Evolutionary conservation across 495 filamentous ascomycete genomes (phyloP), one percentile per base, ranked within the genome.

Genomic region (Tuber brumale): DNA sequence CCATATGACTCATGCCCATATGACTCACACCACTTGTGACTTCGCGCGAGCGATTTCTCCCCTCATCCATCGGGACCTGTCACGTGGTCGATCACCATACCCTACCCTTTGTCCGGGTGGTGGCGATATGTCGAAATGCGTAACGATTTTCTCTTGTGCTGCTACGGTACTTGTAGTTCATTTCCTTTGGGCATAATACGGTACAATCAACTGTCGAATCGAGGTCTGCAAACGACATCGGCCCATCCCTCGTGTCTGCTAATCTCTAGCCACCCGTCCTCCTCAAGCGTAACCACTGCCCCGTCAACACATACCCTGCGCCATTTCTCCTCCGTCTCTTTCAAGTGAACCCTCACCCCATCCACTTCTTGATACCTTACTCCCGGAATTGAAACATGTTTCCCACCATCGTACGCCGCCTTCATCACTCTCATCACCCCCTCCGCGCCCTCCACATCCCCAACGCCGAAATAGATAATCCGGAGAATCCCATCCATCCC

Each of bases 281-380:
- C 79, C 69, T 90, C 89, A 27, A 97, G 82, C 74, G 87, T 87
- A 16, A 97, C 88, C 77, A 97, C 94, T 75, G 90, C 92, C 19
- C 95, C 95, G 85, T 98, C 95, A 37, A 98, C 85, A 81, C 94
- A 98, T 3, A 96, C 88, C 76, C 93, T 89, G 75, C 94, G 85
- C 94, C 93, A 97, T 77, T 89, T 86, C 66, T 88, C 81, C 71
- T 92, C 89, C 45, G 82, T 86, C 69, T 89, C 86, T 21, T 81
- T 75, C 79, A 94, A 91, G 14, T 86, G 75, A 51, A 96, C 89
- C 46, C 90, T 86, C 43, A 97, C 88, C 69, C 86, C 86, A 37
- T 94, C 69, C 37, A 88, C 87, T 3, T 90, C 88, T 31, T 89
- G 87, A 83, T 97, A 97, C 0, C 87, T 86, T 2, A 95, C 91